Evolutionary conservation across 2,329 filamentous ascomycete genomes (phyloP).

Genomic region (Diaporthe ilicicola): DNA sequence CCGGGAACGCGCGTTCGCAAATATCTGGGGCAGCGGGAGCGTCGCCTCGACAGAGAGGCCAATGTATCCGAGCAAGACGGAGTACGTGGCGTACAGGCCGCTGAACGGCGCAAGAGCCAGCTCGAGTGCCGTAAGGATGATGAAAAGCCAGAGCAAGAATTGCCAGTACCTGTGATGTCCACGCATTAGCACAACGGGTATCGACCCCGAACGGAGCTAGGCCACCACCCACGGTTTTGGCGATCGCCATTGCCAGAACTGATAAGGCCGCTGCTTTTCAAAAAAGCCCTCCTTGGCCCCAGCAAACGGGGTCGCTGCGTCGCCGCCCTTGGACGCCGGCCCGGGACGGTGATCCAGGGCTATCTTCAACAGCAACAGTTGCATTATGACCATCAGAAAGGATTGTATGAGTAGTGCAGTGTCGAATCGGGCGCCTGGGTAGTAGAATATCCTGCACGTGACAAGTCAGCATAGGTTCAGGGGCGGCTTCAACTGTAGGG

Average conservation of each 20-base stretch:
- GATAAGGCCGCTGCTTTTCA: conserved; percentile 68
- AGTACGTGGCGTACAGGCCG: conserved; percentile 71
- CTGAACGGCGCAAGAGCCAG: conserved; percentile 69
- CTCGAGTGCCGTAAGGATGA: conserved; percentile 68
- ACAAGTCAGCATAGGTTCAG: conserved; percentile 24
- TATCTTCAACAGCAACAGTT: conserved; percentile 71
- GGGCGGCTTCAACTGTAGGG: background rate
- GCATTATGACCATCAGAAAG: conserved; percentile 71
- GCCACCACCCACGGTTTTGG: conserved; percentile 65
- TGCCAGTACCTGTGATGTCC: conserved; percentile 72
- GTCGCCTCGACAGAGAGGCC: conserved; percentile 82
- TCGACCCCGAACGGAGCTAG: background rate
- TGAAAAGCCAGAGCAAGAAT: conserved; percentile 74
- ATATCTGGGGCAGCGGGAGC: conserved; percentile 82
- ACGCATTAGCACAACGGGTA: conserved; percentile 37
- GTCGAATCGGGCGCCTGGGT: conserved; percentile 72
- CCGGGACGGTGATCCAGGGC: conserved; percentile 73
- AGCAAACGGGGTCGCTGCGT: conserved; percentile 69
- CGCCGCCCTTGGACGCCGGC: conserved; percentile 67
- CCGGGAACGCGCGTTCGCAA: conserved; percentile 72
- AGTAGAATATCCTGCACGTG: conserved; percentile 70
- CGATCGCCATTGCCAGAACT: conserved; percentile 85
- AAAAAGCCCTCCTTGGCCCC: conserved; percentile 52
- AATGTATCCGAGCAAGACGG: conserved; percentile 74
- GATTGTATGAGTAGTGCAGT: conserved; percentile 70